These are phyloP conservation scores for Pseudisothecium myosuroides DNA, from an alignment of 225 moss, liverwort and hornwort species.

Conservation along the genomic window DNA sequence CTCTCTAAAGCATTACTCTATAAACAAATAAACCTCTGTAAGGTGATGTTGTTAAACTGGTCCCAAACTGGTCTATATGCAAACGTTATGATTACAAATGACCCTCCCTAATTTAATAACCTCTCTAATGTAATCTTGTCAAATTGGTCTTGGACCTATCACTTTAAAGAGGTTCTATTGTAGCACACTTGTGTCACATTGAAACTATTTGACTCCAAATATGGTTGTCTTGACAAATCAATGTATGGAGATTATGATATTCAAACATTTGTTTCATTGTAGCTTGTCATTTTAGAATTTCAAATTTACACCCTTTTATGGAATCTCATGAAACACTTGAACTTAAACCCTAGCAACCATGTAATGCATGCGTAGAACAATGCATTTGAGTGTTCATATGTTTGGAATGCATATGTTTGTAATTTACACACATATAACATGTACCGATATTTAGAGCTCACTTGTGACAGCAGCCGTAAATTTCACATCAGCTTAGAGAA, in stretches of 20 bases:
- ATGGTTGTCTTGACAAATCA: not conserved
- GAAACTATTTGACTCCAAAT: not conserved
- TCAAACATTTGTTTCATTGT: not conserved
- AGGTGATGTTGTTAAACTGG: too few relatives aligned
- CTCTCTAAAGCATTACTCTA: too few relatives aligned
- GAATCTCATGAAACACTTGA: not conserved
- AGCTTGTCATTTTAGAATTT: not conserved
- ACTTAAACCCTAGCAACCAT: not conserved
- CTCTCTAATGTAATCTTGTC: too few relatives aligned
- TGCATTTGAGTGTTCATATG: too few relatives aligned
- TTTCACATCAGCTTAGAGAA: too few relatives aligned
- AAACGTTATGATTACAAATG: too few relatives aligned
- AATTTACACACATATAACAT: too few relatives aligned
- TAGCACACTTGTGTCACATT: not conserved
- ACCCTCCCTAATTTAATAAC: too few relatives aligned
- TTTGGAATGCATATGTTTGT: not conserved
- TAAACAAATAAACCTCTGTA: too few relatives aligned
- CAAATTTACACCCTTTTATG: not conserved
- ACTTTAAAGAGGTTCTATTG: too few relatives aligned
- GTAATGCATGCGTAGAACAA: not conserved
- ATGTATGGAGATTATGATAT: not conserved
- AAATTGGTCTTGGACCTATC: too few relatives aligned
- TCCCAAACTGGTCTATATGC: too few relatives aligned
- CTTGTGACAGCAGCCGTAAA: not conserved
- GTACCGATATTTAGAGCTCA: not conserved